These are phyloP conservation scores for Ceratocystis harringtonii DNA, from an alignment of 2,329 filamentous ascomycete genomes.

Conservation along the genomic window DNA sequence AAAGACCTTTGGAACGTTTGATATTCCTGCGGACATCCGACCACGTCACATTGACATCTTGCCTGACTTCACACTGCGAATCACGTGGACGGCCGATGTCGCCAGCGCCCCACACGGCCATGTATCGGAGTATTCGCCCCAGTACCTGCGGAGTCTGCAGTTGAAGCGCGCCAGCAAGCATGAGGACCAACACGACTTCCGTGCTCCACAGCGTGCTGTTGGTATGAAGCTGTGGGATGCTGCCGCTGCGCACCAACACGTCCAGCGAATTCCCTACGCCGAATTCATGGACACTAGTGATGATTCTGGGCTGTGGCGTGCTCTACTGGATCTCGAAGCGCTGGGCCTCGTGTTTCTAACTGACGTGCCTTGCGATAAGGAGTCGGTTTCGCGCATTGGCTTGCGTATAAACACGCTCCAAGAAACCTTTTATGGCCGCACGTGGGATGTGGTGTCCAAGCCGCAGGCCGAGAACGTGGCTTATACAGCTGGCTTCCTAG, in stretches of 20 bases:
- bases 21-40: constrained; percentile 26
- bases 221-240: constrained; percentile 30
- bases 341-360: constrained; percentile 66
- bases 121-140: constrained; percentile 25
- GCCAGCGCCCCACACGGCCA: constrained; percentile 22
- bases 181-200: constrained; percentile 13
- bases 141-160: constrained; percentile 20
- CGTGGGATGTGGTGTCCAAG: constrained; percentile 77
- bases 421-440: constrained; percentile 79
- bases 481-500: constrained; percentile 68
- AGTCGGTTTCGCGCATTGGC: constrained; percentile 52
- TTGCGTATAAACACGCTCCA: constrained; percentile 61
- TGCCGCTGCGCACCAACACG: constrained; percentile 25
- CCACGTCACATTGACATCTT: constrained; percentile 23
- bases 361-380: constrained; percentile 53
- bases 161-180: background rate
- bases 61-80: constrained; percentile 32
- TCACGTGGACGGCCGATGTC: constrained; percentile 45
- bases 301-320: constrained; percentile 38
- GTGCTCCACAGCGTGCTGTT: constrained; percentile 19
- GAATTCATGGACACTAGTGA: constrained; percentile 49
- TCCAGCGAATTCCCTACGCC: constrained; percentile 49
- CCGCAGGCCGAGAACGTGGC: constrained; percentile 80
- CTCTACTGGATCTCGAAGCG: constrained; percentile 45
- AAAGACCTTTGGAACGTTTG: constrained; percentile 35